phyloP scores from a whole-genome alignment of 1,139 yeast species.

The Sugiyamaella castrensis region DNA sequence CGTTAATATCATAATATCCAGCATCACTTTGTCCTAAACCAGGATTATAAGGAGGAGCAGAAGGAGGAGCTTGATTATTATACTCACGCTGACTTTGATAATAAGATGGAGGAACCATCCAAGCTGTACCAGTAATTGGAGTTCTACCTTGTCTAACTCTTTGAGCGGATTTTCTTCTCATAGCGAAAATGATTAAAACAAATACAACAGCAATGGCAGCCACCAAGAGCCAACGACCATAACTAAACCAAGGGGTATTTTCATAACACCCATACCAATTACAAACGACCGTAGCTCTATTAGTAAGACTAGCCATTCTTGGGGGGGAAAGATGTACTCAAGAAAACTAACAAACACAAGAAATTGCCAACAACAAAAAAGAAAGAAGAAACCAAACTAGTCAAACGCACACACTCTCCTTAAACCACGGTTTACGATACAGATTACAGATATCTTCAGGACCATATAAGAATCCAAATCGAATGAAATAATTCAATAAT shows the following conservation, averaged over 20 bases:
- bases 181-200: slow-evolving; percentile 48
- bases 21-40: slow-evolving; percentile 61
- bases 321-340: too few species aligned
- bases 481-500: too few species aligned
- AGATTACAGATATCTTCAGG: too few species aligned
- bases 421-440: too few species aligned
- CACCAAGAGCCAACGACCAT: slow-evolving; percentile 51
- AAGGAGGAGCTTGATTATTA: slow-evolving; percentile 28
- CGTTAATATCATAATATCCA: slow-evolving; percentile 75
- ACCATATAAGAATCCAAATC: too few species aligned
- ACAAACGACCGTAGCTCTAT: background rate
- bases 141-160: slow-evolving; percentile 59
- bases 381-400: too few species aligned
- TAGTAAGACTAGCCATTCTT: too few species aligned
- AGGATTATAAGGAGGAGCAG: slow-evolving; percentile 42
- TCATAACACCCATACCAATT: slow-evolving; percentile 7
- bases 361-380: too few species aligned
- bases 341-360: too few species aligned
- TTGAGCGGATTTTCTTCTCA: slow-evolving; percentile 48
- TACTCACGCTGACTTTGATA: slow-evolving; percentile 72
- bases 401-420: too few species aligned
- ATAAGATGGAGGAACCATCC: slow-evolving; percentile 94
- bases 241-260: slow-evolving; percentile 28
- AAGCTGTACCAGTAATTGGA: slow-evolving; percentile 80
- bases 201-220: slow-evolving; percentile 49